phyloP scores from a whole-genome alignment of 257 asterid genomes.

The Solanum lycopersicoides region DNA sequence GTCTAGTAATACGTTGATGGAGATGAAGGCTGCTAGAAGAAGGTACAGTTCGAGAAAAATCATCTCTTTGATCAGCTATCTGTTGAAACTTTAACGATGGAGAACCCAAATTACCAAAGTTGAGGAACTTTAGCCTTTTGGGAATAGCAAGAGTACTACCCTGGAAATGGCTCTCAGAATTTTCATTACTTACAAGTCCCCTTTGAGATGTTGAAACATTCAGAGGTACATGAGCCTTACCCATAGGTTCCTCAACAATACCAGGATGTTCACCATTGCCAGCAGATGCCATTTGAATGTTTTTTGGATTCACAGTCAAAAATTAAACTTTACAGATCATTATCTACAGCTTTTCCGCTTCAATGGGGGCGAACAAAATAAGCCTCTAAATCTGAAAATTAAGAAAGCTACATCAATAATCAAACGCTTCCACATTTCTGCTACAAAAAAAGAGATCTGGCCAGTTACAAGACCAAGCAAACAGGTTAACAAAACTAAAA shows the following conservation, averaged over 20 bases:
- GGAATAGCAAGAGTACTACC: conserved; percentile 22
- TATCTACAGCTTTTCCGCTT: not conserved
- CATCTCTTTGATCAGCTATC: conserved; percentile 53
- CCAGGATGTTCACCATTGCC: conserved; percentile 29
- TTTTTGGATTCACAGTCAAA: not conserved
- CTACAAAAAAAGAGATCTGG: not conserved
- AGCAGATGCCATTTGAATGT: conserved; percentile 31
- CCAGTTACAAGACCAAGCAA: not conserved
- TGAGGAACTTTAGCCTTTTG: conserved; percentile 32
- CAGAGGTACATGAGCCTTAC: conserved; percentile 21
- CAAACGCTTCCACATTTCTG: not conserved
- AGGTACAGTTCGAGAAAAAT: conserved; percentile 63
- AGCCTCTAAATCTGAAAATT: not conserved
- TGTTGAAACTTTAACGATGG: conserved; percentile 60
- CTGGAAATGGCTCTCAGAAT: conserved; percentile 11
- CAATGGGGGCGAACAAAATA: not conserved
- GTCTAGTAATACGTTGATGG: conserved; percentile 54
- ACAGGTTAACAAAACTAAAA: not conserved
- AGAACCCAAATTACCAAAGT: conserved; percentile 49
- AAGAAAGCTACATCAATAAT: not conserved
- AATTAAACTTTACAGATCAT: not conserved
- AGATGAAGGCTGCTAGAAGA: conserved; percentile 63
- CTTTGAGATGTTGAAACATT: conserved; percentile 49
- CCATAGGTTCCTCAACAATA: conserved; percentile 29
- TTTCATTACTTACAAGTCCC: conserved; percentile 36